phyloP scores from a whole-genome alignment of 257 asterid species.

The Solanum chiquidenum region DNA sequence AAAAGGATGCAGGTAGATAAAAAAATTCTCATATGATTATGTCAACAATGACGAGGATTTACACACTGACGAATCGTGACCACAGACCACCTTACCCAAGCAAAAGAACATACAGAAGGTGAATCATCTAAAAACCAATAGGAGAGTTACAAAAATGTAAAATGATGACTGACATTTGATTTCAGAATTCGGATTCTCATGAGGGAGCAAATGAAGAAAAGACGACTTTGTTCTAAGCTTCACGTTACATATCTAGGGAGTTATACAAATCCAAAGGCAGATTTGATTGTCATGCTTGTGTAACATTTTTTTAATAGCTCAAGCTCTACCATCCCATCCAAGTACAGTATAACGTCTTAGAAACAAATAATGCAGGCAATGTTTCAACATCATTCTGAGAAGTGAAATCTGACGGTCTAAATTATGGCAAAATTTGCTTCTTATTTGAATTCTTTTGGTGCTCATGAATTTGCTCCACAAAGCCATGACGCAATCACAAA shows the following conservation, averaged over 20 bases:
- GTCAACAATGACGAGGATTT: not conserved
- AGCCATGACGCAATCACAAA: not conserved
- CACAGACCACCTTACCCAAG: not conserved
- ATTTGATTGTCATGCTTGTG: not conserved
- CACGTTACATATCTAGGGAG: not conserved
- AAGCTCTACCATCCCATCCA: not conserved
- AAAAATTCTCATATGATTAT: not conserved
- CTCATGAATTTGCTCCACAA: not conserved
- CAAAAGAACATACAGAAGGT: not conserved
- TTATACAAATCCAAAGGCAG: not conserved
- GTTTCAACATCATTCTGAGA: not conserved
- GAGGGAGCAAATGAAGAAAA: not conserved
- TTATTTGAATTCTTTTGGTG: not conserved
- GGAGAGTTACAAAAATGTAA: not conserved
- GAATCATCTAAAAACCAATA: constrained; percentile 3
- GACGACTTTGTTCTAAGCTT: not conserved
- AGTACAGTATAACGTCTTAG: not conserved
- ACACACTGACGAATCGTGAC: not conserved
- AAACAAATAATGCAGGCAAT: not conserved
- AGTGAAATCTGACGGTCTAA: not conserved
- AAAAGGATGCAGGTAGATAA: not conserved
- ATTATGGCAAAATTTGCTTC: not conserved
- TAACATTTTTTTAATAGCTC: not conserved
- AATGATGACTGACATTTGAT: not conserved
- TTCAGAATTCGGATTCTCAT: not conserved